A percentile compares a stretch with the other conserved stretches of the same genome.
Conservation (phyloP, 148 eudicot species). For the Silene uniflora region DNA sequence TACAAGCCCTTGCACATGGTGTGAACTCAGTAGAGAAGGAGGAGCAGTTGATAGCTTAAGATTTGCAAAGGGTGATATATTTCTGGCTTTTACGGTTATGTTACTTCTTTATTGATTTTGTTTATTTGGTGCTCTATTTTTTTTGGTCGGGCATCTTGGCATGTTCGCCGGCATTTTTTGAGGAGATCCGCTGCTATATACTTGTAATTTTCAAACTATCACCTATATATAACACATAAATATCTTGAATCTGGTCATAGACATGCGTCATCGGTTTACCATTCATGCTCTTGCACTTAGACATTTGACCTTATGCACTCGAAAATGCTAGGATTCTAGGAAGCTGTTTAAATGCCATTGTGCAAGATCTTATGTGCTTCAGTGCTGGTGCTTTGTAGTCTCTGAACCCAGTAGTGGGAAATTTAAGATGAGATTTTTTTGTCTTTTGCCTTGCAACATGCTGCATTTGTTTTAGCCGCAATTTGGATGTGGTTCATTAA, state of each 20-base stretch:
- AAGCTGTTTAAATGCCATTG: not conserved
- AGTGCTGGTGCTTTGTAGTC: too few species aligned
- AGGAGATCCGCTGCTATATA: too few species aligned
- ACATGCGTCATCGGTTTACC: not conserved
- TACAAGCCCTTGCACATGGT: slow-evolving; percentile 96
- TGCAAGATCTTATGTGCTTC: not conserved
- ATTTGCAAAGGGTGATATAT: too few species aligned
- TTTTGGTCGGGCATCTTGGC: too few species aligned
- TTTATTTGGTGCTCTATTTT: too few species aligned
- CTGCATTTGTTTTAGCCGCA: not conserved
- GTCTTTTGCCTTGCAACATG: too few species aligned
- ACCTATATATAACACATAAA: not conserved
- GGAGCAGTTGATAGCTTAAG: slow-evolving; percentile 77
- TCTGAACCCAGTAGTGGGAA: too few species aligned
- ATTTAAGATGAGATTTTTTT: too few species aligned
- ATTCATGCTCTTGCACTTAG: not conserved
- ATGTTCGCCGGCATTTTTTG: too few species aligned
- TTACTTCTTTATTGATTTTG: too few species aligned
- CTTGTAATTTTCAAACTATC: not conserved
- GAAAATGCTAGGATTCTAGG: not conserved
- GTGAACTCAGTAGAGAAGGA: slow-evolving; percentile 89
- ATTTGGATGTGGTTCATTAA: not conserved
- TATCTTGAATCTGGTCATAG: not conserved
- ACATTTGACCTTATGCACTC: not conserved
- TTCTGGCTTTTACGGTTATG: too few species aligned